These are phyloP conservation scores for Blastobotrys illinoisensis DNA, from an alignment of 1,139 yeast genomes.

Conservation along the genomic window DNA sequence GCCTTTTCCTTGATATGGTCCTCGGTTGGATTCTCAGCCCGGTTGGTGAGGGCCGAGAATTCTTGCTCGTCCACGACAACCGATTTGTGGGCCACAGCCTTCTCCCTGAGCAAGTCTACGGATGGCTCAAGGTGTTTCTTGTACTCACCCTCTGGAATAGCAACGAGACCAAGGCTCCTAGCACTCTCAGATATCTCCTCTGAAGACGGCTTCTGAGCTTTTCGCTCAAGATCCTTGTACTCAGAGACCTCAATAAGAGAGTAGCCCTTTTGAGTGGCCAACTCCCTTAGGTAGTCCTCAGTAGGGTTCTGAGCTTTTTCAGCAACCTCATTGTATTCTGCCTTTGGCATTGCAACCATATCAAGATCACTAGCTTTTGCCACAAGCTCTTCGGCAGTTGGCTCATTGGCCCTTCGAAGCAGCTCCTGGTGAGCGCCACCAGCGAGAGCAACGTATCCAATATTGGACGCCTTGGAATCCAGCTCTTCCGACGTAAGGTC, in stretches of 20 bases:
- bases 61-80: constrained; percentile 25
- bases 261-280: constrained; percentile 19
- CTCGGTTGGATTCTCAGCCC: constrained; percentile 22
- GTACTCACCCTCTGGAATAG: constrained; percentile 24
- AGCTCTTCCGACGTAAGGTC: constrained; percentile 30
- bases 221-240: constrained; percentile 22
- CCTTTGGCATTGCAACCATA: constrained; percentile 14
- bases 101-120: constrained; percentile 32
- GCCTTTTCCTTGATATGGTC: constrained; percentile 22
- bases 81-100: constrained; percentile 27
- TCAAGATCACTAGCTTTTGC: constrained; percentile 16
- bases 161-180: constrained; percentile 19
- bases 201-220: constrained; percentile 23
- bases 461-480: constrained; percentile 31
- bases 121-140: constrained; percentile 34
- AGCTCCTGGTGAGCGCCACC: constrained; percentile 10
- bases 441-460: constrained; percentile 29
- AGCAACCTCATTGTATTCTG: constrained; percentile 13
- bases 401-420: constrained; percentile 9
- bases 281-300: constrained; percentile 15
- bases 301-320: constrained; percentile 16
- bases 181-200: constrained; percentile 24
- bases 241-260: constrained; percentile 22
- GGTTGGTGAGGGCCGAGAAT: constrained; percentile 17
- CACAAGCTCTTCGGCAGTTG: constrained; percentile 16